Conservation (phyloP, 2,329 filamentous ascomycete genomes). For the Conoideocrella luteorostrata region DNA sequence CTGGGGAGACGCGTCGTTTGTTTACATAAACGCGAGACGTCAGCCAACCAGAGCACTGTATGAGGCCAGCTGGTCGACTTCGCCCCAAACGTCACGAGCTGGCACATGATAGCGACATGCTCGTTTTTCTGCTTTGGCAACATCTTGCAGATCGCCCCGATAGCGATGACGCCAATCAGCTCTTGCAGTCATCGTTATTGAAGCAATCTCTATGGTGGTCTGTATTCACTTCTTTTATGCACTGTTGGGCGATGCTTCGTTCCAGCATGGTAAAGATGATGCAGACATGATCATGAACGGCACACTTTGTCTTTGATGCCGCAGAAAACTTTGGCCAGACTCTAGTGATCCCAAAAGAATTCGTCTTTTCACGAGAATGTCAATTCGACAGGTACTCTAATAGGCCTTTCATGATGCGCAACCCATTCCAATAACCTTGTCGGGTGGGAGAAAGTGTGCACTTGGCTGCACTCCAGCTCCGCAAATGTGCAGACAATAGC, state of each 20-base stretch:
- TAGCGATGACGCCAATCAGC: background rate
- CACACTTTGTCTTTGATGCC: background rate
- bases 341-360: too few relatives aligned
- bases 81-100: background rate
- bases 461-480: too few relatives aligned
- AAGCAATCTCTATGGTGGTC: background rate
- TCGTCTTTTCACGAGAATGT: too few relatives aligned
- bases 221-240: background rate
- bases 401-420: too few relatives aligned
- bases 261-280: background rate
- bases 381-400: too few relatives aligned
- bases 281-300: too few relatives aligned
- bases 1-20: conserved; percentile 8
- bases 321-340: too few relatives aligned
- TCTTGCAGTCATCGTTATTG: too few relatives aligned
- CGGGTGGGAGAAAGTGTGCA: background rate
- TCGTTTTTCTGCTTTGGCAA: too few relatives aligned
- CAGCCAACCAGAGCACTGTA: conserved; percentile 3
- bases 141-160: background rate
- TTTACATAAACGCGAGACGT: conserved; percentile 6
- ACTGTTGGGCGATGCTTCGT: background rate
- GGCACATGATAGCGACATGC: background rate
- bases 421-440: background rate
- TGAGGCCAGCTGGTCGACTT: background rate
- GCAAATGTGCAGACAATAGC: too few relatives aligned